Percentiles rank a stretch among this genome's conserved stretches.
phyloP scores from a whole-genome alignment of 345 rosid genomes.

The Rubroshorea leprosula region DNA sequence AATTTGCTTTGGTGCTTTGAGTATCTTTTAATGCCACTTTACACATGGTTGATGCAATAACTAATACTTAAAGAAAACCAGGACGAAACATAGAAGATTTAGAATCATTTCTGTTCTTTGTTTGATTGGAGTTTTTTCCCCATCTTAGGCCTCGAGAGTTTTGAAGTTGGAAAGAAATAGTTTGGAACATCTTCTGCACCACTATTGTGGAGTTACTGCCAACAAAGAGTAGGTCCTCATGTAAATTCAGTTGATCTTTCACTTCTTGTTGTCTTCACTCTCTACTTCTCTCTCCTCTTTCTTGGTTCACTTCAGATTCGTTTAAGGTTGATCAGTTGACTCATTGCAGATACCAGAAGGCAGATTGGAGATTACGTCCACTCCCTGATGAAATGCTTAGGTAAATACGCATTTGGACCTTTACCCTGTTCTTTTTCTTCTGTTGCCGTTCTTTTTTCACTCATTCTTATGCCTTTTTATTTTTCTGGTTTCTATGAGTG shows the following conservation, averaged over 20 bases:
- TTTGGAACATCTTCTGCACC: slow-evolving; percentile 71
- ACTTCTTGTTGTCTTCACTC: not conserved
- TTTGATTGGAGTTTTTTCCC: not conserved
- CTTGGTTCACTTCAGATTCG: not conserved
- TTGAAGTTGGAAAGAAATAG: slow-evolving; percentile 85
- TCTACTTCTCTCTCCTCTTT: slow-evolving; percentile 7
- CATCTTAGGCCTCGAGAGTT: slow-evolving; percentile 70
- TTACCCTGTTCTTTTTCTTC: not conserved
- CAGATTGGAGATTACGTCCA: slow-evolving; percentile 97
- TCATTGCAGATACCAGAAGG: slow-evolving; percentile 82
- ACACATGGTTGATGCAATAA: no score
- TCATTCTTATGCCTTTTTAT: not conserved
- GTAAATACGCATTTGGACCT: slow-evolving; percentile 23
- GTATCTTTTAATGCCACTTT: no score
- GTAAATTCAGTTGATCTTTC: slow-evolving; percentile 14
- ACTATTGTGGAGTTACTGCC: slow-evolving; percentile 72
- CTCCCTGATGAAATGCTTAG: slow-evolving; percentile 80
- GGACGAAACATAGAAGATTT: no score
- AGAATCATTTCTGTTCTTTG: no score
- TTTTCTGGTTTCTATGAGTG: no score
- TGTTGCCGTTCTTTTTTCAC: not conserved
- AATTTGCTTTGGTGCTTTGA: no score
- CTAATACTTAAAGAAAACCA: no score
- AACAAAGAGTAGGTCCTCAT: slow-evolving; percentile 67
- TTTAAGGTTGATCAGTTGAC: slow-evolving; percentile 19